Conservation (phyloP, 192 early-diverging fungal genomes). For the Backusella liffmaniae region DNA sequence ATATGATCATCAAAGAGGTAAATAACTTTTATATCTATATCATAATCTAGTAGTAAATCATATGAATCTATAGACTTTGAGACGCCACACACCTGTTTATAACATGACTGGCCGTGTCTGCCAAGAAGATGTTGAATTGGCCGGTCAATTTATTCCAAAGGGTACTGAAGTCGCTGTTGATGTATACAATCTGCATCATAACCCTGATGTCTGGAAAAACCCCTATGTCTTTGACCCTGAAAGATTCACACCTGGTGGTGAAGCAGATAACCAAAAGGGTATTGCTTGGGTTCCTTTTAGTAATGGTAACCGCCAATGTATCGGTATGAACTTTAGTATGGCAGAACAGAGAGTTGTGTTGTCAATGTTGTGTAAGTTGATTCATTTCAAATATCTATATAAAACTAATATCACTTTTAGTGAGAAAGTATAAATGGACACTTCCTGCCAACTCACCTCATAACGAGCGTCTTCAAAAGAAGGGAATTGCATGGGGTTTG, state of each 20-base stretch:
- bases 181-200: slow-evolving; percentile 19
- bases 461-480: slow-evolving; percentile 4
- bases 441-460: slow-evolving; percentile 17
- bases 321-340: slow-evolving; percentile 58
- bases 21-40: not conserved
- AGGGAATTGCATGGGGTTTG: not conserved
- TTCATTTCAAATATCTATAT: slow-evolving; percentile 35
- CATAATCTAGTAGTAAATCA: not conserved
- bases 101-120: not conserved
- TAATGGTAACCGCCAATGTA: slow-evolving; percentile 54
- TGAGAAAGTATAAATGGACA: slow-evolving; percentile 15
- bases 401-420: not conserved
- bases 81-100: slow-evolving; percentile 15
- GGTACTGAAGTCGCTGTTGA: slow-evolving; percentile 7
- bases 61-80: not conserved
- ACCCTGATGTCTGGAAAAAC: slow-evolving; percentile 28
- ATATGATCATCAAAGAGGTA: slow-evolving; percentile 50
- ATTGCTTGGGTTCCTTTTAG: slow-evolving; percentile 50
- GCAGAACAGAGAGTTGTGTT: slow-evolving; percentile 58
- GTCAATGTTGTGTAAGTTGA: slow-evolving; percentile 47
- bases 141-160: slow-evolving; percentile 4
- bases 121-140: slow-evolving; percentile 7
- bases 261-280: slow-evolving; percentile 12
- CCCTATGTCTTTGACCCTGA: slow-evolving; percentile 30
- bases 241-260: slow-evolving; percentile 26